Percentiles rank a stretch among this genome's conserved stretches.
phyloP scores from a whole-genome alignment of 148 eudicot species.

The Heliamphora exappendiculata region DNA sequence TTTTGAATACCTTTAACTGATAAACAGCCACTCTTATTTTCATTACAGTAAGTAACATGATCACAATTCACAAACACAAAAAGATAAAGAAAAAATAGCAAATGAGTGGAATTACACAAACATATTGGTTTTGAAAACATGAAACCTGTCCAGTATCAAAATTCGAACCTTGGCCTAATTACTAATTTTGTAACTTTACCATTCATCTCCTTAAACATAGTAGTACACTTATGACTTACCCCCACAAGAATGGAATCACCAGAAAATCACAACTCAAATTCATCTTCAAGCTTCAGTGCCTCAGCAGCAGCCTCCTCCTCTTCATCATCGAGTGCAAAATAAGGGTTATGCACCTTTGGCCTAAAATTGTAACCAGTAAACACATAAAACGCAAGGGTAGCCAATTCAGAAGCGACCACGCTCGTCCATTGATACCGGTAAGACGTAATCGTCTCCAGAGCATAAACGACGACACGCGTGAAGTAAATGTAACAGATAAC shows the following conservation, averaged over 20 bases:
- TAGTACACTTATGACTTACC: neutral
- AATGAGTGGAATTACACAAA: neutral
- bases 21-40: neutral
- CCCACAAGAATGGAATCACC: too few relatives aligned
- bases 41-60: neutral
- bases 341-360: conserved; percentile 31
- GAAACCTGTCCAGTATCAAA: neutral
- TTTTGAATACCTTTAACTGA: neutral
- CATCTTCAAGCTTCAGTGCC: conserved; percentile 30
- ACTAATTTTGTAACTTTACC: neutral
- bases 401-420: conserved; percentile 33
- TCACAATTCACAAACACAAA: neutral
- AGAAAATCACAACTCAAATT: conserved; percentile 30
- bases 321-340: conserved; percentile 39
- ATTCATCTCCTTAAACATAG: neutral
- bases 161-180: neutral
- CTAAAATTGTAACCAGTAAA: conserved; percentile 34
- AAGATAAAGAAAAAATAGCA: neutral
- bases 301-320: conserved; percentile 40
- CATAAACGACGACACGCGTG: conserved; percentile 29
- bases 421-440: conserved; percentile 37
- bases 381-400: conserved; percentile 29
- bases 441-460: conserved; percentile 25
- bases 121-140: neutral
- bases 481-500: conserved; percentile 32